Base-by-base conservation (phyloP, 108 stramenopile genomes). In the Craspedostauros australis region DNA sequence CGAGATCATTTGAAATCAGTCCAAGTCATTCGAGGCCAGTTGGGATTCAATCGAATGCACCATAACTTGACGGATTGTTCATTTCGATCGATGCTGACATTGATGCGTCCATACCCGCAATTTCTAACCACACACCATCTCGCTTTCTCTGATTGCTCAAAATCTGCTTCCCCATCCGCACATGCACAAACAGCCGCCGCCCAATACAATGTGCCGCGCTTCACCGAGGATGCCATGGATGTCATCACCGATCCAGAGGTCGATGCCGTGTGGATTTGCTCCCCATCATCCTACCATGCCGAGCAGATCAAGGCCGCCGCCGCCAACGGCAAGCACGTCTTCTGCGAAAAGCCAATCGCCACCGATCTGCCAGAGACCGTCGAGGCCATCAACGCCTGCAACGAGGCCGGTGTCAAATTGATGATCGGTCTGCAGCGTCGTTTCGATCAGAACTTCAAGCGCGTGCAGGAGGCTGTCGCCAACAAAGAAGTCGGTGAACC, bases 261-360 rank as follows among this genome's bases (percentile, higher is more conserved):
- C 16, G 93, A 96, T 66, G 95, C 95, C 23, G 94, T 96, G 8
- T 96, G 95, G 95, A 95, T 96, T 60, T 96, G 95, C 72, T 95
- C 93, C 22, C 95, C 95, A 5, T 90, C 86, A 24, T 75, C 78
- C 42, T 90, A 39, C 71, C 95, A 96, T 76, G 95, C 93, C 22
- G 91, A 93, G 31, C 95, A 94, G 70, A 94, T 96, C 64, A 87
- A 86, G 71, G 82, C 85, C 8, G 79, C 80, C 45, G 95, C 95
- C 42, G 91, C 89, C 5, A 80, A 86, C 65, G 83, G 83, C 24
- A 96, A 96, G 68, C 88, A 94, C 61, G 90, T 96, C 36, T 96
- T 96, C 51, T 94, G 95, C 65, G 95, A 96, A 75, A 96, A 96
- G 62, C 95, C 95, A 18, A 84, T 96, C 50, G 95, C 95, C 22